A percentile compares a stretch with the other conserved stretches of the same genome.
Evolutionary conservation across 1,139 yeast species (phyloP).

Genomic region (Suhomyces bokatorum): DNA sequence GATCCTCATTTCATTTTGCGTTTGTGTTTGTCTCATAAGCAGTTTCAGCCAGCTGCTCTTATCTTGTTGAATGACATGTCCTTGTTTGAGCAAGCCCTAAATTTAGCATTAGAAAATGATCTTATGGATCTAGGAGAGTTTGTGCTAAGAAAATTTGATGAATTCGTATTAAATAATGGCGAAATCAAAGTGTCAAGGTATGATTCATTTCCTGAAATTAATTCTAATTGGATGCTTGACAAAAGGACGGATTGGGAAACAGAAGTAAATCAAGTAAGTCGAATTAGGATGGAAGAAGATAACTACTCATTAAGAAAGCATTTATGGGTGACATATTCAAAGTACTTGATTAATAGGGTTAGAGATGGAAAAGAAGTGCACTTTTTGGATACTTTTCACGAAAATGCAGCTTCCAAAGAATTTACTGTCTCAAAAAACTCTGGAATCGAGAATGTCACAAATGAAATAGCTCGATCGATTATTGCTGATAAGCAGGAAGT

Average conservation of each 20-base stretch:
- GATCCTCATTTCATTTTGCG: slow-evolving; percentile 78
- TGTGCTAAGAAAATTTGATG: slow-evolving; percentile 38
- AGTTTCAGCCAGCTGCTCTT: slow-evolving; percentile 65
- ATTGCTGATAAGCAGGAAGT: neutral
- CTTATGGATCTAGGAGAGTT: slow-evolving; percentile 57
- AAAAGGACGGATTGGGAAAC: neutral
- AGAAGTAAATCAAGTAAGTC: slow-evolving; percentile 18
- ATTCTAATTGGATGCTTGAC: neutral
- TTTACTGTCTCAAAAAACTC: neutral
- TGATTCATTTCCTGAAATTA: slow-evolving; percentile 7
- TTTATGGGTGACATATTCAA: slow-evolving; percentile 73
- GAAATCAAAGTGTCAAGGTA: slow-evolving; percentile 7
- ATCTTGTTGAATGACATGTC: slow-evolving; percentile 65
- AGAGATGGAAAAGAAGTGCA: slow-evolving; percentile 28
- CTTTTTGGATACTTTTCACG: slow-evolving; percentile 20
- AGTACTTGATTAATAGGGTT: slow-evolving; percentile 50
- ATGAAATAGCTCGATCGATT: neutral
- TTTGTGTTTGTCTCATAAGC: slow-evolving; percentile 61
- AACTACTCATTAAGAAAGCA: slow-evolving; percentile 56
- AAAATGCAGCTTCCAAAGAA: slow-evolving; percentile 7
- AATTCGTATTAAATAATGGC: slow-evolving; percentile 20
- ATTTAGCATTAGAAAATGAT: slow-evolving; percentile 64
- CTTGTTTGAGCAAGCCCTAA: slow-evolving; percentile 78
- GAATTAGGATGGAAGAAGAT: slow-evolving; percentile 35
- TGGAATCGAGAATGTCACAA: neutral